phyloP scores from a whole-genome alignment of 768 basidiomycete genomes.

The Lyophyllum atratum region DNA sequence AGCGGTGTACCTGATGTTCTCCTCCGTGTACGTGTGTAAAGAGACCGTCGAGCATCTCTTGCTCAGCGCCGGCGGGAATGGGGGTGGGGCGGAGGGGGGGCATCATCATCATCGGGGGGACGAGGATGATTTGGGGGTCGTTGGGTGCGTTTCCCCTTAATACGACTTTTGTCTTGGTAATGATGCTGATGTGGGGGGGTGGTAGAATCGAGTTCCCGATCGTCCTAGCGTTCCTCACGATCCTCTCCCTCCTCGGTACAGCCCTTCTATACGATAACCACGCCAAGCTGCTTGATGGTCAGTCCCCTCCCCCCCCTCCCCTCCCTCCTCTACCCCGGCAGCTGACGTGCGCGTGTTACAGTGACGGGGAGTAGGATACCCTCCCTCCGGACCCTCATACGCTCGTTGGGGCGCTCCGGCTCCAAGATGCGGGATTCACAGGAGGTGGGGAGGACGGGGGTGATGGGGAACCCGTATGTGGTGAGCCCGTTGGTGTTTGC shows the following conservation, averaged over 20 bases:
- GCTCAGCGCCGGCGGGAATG: constrained; percentile 50
- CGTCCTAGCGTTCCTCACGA: constrained; percentile 52
- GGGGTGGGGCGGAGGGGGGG: constrained; percentile 40
- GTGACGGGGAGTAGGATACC: constrained; percentile 67
- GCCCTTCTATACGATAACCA: constrained; percentile 65
- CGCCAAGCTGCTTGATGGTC: constrained; percentile 63
- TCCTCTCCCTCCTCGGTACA: constrained; percentile 58
- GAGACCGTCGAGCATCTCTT: constrained; percentile 94
- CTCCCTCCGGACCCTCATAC: constrained; percentile 48
- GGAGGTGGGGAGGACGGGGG: too few relatives aligned
- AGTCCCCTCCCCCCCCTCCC: constrained; percentile 21
- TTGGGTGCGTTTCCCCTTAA: constrained; percentile 33
- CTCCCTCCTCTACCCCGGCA: not conserved
- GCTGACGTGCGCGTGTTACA: constrained; percentile 19
- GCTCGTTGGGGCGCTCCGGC: constrained; percentile 39
- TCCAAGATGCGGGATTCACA: too few relatives aligned
- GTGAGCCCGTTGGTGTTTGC: constrained; percentile 64
- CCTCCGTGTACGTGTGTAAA: constrained; percentile 94
- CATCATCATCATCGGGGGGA: constrained; percentile 71
- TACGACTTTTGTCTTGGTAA: not conserved
- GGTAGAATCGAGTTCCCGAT: constrained; percentile 67
- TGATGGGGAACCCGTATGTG: constrained; percentile 86
- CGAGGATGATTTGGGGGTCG: constrained; percentile 36
- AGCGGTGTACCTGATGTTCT: constrained; percentile 91
- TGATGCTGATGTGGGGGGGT: not conserved